Conservation (phyloP, 164 flowering plant genomes). For the Kingdonia uniflora region DNA sequence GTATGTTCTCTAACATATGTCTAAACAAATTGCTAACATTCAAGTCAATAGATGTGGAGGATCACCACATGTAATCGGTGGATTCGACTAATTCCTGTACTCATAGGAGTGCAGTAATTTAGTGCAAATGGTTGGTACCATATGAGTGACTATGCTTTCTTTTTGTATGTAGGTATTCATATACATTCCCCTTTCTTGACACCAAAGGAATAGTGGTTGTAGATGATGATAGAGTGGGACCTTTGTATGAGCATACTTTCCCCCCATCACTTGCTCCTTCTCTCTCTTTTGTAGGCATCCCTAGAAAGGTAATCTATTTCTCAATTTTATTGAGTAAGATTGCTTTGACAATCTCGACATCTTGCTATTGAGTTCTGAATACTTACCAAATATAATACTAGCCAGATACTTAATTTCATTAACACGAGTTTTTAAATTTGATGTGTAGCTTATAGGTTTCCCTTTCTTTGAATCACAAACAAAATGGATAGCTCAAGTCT, state of each 20-base stretch:
- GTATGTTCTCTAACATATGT: too few species aligned
- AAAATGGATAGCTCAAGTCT: conserved; percentile 77
- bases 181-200: conserved; percentile 88
- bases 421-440: too few species aligned
- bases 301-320: conserved; percentile 63
- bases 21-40: too few species aligned
- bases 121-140: too few species aligned
- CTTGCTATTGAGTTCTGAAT: not conserved
- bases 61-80: too few species aligned
- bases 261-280: conserved; percentile 90
- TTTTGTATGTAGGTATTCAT: conserved; percentile 56
- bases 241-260: conserved; percentile 84
- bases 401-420: too few species aligned
- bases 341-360: too few species aligned
- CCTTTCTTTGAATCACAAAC: conserved; percentile 96
- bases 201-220: conserved; percentile 80
- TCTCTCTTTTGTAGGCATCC: conserved; percentile 81
- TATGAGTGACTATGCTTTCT: not conserved
- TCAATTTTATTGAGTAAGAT: too few species aligned
- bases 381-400: too few species aligned
- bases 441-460: conserved; percentile 58
- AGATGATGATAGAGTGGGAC: conserved; percentile 92
- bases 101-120: too few species aligned
- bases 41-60: too few species aligned
- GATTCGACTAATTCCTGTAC: too few species aligned